These are phyloP conservation scores for Verticillium dahliae DNA, from an alignment of 2,329 filamentous ascomycete genomes.

Conservation along the genomic window DNA sequence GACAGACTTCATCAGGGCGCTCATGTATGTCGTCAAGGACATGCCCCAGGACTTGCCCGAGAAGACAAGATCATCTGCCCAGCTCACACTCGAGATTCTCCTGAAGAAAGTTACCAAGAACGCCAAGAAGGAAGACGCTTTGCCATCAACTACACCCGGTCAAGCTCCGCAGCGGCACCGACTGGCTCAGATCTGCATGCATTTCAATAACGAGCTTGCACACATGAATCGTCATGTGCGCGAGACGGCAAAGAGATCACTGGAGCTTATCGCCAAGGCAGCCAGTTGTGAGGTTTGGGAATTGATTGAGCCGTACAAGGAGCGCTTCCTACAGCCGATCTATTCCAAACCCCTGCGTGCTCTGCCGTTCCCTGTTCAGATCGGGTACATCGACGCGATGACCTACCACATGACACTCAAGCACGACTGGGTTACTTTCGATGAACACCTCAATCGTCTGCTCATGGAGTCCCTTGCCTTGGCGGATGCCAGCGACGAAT, in stretches of 20 bases:
- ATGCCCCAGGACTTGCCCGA: slow-evolving; percentile 92
- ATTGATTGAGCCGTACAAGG: slow-evolving; percentile 82
- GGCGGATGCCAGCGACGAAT: slow-evolving; percentile 91
- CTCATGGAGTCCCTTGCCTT: slow-evolving; percentile 90
- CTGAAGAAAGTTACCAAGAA: slow-evolving; percentile 73
- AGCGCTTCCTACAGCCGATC: slow-evolving; percentile 81
- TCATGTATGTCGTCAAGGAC: slow-evolving; percentile 97
- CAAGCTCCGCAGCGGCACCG: slow-evolving; percentile 46
- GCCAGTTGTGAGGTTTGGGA: slow-evolving; percentile 77
- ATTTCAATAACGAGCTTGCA: slow-evolving; percentile 80
- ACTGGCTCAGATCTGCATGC: slow-evolving; percentile 70
- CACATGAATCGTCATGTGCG: slow-evolving; percentile 97
- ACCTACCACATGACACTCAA: slow-evolving; percentile 91
- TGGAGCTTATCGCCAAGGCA: slow-evolving; percentile 75
- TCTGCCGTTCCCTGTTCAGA: slow-evolving; percentile 89
- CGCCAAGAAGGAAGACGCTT: slow-evolving; percentile 71
- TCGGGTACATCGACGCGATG: slow-evolving; percentile 96
- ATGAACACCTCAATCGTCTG: slow-evolving; percentile 82
- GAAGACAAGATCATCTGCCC: slow-evolving; percentile 76
- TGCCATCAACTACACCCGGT: slow-evolving; percentile 17
- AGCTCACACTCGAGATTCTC: slow-evolving; percentile 75
- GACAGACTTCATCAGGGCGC: slow-evolving; percentile 79
- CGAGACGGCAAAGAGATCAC: slow-evolving; percentile 73
- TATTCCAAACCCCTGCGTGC: slow-evolving; percentile 93
- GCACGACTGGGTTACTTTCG: slow-evolving; percentile 82